Conservation (phyloP, 2,329 filamentous ascomycete genomes). For the Fusarium sp. region DNA sequence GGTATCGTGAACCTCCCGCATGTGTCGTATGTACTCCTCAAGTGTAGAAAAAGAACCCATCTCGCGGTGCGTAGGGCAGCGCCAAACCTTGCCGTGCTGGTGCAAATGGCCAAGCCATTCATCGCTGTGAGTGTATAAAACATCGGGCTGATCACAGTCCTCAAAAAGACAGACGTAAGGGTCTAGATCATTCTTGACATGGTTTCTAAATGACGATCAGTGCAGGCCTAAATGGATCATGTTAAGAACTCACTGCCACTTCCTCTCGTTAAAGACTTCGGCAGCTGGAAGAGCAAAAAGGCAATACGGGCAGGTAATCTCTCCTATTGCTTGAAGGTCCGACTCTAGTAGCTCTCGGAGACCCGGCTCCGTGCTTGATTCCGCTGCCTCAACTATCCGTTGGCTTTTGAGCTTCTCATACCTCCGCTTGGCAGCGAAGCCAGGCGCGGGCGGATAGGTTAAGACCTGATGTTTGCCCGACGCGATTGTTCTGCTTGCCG, state of each 20-base stretch:
- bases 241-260: constrained; percentile 34
- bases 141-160: constrained; percentile 8
- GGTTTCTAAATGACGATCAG: no score
- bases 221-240: no score
- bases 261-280: constrained; percentile 10
- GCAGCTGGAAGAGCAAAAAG: constrained; percentile 7
- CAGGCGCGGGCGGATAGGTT: constrained; percentile 7
- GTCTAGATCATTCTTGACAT: constrained; percentile 34
- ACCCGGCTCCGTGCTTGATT: not conserved
- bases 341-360: constrained; percentile 3
- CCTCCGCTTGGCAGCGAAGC: not conserved
- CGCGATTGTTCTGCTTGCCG: constrained; percentile 3
- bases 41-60: not conserved
- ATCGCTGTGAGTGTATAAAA: constrained; percentile 15
- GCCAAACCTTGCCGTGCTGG: constrained; percentile 9
- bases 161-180: constrained; percentile 34
- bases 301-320: constrained; percentile 28
- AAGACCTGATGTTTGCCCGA: not conserved
- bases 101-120: constrained; percentile 25
- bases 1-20: not conserved
- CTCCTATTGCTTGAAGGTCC: constrained; percentile 1
- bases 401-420: not conserved
- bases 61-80: not conserved
- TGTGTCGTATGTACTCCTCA: constrained; percentile 15
- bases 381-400: not conserved